These are phyloP conservation scores for Penicillium chermesinum DNA, from an alignment of 495 filamentous ascomycete genomes.

Conservation along the genomic window DNA sequence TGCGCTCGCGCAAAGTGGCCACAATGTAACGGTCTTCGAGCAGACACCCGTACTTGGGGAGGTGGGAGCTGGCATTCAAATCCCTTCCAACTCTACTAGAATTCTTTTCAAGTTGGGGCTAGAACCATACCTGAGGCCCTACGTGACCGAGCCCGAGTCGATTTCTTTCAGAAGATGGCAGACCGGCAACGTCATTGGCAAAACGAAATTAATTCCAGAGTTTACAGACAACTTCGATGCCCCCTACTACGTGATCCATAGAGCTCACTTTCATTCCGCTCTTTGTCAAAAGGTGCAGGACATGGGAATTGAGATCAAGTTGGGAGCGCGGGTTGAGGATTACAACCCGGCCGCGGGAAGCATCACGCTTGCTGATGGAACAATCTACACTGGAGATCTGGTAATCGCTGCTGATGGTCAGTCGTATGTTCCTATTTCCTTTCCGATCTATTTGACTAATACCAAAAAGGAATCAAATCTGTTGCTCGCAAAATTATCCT, in stretches of 20 bases:
- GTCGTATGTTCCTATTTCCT: neutral
- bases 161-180: constrained; percentile 42
- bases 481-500: constrained; percentile 19
- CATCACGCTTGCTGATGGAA: constrained; percentile 17
- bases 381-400: constrained; percentile 24
- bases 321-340: constrained; percentile 16
- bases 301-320: constrained; percentile 25
- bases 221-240: constrained; percentile 30
- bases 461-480: constrained; percentile 30
- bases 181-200: constrained; percentile 33
- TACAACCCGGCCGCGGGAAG: constrained; percentile 19
- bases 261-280: constrained; percentile 37
- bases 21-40: constrained; percentile 46
- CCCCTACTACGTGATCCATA: constrained; percentile 42
- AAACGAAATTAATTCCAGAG: constrained; percentile 32
- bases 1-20: constrained; percentile 35
- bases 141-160: constrained; percentile 30
- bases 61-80: constrained; percentile 49
- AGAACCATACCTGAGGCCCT: constrained; percentile 22
- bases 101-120: constrained; percentile 42
- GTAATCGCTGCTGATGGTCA: constrained; percentile 44
- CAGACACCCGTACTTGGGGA: constrained; percentile 36
- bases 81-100: constrained; percentile 48
- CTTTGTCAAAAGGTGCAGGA: constrained; percentile 28
- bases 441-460: neutral